These are phyloP conservation scores for Pulveroboletus frians DNA, from an alignment of 768 basidiomycete genomes.

Conservation along the genomic window DNA sequence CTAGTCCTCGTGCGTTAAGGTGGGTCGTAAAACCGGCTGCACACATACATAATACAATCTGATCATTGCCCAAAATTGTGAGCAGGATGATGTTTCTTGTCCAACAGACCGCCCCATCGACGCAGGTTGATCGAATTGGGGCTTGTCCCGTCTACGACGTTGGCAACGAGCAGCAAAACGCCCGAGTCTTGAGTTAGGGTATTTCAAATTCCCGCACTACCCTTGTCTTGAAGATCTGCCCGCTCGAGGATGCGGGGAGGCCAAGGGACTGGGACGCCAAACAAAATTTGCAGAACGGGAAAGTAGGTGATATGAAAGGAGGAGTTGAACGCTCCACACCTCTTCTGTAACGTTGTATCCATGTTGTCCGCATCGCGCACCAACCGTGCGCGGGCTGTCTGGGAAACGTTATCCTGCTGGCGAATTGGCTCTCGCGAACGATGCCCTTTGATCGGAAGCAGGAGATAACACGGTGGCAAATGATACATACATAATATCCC, in stretches of 20 bases:
- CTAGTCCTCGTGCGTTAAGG: constrained; percentile 27
- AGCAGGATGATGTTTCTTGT: neutral
- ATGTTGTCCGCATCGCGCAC: constrained; percentile 13
- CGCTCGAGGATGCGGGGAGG: constrained; percentile 8
- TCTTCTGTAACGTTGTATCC: constrained; percentile 23
- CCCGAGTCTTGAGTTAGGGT: constrained; percentile 15
- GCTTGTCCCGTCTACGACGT: neutral
- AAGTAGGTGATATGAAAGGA: constrained; percentile 3
- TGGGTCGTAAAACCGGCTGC: constrained; percentile 19
- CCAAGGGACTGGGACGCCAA: neutral
- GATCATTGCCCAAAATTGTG: constrained; percentile 1
- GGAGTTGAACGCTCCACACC: constrained; percentile 13
- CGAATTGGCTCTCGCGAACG: constrained; percentile 10
- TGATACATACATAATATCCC: constrained; percentile 34
- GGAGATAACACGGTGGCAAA: constrained; percentile 16
- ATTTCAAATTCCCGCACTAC: constrained; percentile 27
- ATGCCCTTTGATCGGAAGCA: constrained; percentile 24
- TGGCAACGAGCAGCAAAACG: neutral
- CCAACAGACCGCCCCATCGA: neutral
- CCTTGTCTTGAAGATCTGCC: constrained; percentile 17
- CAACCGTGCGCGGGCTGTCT: constrained; percentile 11
- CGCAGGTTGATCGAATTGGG: neutral
- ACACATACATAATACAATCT: constrained; percentile 15
- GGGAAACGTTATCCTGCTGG: constrained; percentile 18
- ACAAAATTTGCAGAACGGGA: neutral